Conservation (phyloP, 306 rosid species). For the Quercus gilva region DNA sequence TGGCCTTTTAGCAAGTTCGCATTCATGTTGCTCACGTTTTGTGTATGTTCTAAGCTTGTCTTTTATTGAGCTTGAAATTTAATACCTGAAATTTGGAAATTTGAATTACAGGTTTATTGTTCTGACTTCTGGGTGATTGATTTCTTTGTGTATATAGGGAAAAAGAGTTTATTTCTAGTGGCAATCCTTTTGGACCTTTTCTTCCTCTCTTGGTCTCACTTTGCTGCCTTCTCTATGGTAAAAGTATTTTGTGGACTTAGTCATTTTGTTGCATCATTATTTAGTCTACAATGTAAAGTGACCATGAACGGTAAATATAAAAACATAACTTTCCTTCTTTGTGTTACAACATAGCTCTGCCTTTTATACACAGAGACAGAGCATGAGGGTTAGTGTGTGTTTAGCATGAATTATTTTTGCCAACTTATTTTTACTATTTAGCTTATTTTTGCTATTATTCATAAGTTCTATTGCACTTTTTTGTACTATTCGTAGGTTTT, state of each 20-base stretch:
- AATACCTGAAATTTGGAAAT: neutral
- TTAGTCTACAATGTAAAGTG: neutral
- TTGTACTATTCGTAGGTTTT: too few species aligned
- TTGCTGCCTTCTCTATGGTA: neutral
- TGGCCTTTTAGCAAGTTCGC: neutral
- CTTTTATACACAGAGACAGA: too few species aligned
- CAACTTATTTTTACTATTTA: too few species aligned
- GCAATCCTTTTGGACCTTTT: neutral
- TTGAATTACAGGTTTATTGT: neutral
- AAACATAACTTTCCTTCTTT: too few species aligned
- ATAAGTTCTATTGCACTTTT: too few species aligned
- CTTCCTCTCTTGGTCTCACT: neutral
- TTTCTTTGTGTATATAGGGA: neutral
- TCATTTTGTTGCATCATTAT: neutral
- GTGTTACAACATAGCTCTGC: too few species aligned
- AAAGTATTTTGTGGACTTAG: neutral
- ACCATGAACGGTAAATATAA: too few species aligned
- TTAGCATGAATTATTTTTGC: too few species aligned
- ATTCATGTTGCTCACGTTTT: neutral
- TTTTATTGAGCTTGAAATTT: neutral
- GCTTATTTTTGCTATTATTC: too few species aligned
- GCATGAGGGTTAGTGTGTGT: too few species aligned
- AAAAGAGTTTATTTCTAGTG: neutral
- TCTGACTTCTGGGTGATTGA: neutral
- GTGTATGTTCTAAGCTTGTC: neutral